Conservation (phyloP, 202 grass and related monocot species). For the Carex arenaria region DNA sequence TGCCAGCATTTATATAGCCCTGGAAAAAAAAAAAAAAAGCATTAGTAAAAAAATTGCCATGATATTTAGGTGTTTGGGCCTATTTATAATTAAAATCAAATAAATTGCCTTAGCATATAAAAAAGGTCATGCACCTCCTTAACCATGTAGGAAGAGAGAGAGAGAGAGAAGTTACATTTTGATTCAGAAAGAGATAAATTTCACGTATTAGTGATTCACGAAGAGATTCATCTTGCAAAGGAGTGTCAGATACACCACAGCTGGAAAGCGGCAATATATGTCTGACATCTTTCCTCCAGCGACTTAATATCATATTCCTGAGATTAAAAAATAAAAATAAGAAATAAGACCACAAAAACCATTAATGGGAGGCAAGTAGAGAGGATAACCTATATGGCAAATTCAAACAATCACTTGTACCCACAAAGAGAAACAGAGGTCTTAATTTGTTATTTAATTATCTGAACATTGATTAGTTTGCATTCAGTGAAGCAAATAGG, state of each 20-base stretch:
- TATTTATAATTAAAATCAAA: constrained; percentile 23
- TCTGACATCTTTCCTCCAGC: constrained; percentile 89
- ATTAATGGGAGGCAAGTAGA: background rate
- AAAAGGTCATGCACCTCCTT: background rate
- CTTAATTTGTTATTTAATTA: background rate
- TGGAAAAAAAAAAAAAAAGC: constrained; percentile 16
- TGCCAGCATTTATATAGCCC: constrained; percentile 98
- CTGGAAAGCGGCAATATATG: constrained; percentile 66
- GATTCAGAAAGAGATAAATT: constrained; percentile 85
- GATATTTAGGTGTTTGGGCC: constrained; percentile 15
- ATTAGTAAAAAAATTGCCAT: background rate
- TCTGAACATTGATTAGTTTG: constrained; percentile 3
- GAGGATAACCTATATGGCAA: background rate
- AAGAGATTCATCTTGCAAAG: constrained; percentile 48
- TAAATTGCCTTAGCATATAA: constrained; percentile 14
- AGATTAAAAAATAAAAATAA: constrained; percentile 31
- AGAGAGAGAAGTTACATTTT: constrained; percentile 64
- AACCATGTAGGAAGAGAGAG: background rate
- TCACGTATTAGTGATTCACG: constrained; percentile 58
- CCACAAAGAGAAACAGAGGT: background rate
- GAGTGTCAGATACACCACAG: constrained; percentile 60
- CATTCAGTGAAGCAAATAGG: background rate
- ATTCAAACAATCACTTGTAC: background rate
- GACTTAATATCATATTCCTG: constrained; percentile 86
- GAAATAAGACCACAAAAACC: constrained; percentile 26